phyloP scores from a whole-genome alignment of 768 basidiomycete genomes.

The Neoboletus brunneissimus region DNA sequence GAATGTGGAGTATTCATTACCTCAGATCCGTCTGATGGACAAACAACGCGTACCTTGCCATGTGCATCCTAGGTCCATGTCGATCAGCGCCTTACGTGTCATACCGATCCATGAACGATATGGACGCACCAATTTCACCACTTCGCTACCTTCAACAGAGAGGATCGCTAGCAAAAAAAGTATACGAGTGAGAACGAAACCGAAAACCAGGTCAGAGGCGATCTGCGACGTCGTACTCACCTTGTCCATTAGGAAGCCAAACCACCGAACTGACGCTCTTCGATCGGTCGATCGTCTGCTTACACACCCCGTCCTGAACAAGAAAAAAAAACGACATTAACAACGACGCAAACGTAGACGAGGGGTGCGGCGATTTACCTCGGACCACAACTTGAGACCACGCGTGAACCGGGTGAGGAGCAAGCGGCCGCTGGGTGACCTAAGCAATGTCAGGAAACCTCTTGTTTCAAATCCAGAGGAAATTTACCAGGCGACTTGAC shows the following conservation, averaged over 20 bases:
- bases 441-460: slow-evolving; percentile 7
- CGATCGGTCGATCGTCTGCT: slow-evolving; percentile 46
- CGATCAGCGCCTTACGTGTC: background rate
- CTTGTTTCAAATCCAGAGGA: background rate
- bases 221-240: slow-evolving; percentile 22
- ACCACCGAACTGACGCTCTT: slow-evolving; percentile 44
- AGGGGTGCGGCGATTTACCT: slow-evolving; percentile 26
- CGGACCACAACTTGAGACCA: slow-evolving; percentile 51
- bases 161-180: slow-evolving; percentile 38
- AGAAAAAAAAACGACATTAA: background rate
- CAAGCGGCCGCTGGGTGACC: slow-evolving; percentile 46
- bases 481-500: slow-evolving; percentile 50
- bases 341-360: background rate
- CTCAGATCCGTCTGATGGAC: background rate
- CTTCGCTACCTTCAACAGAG: slow-evolving; percentile 47
- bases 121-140: slow-evolving; percentile 41
- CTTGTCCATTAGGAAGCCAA: slow-evolving; percentile 49
- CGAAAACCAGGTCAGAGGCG: background rate
- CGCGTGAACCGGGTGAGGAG: slow-evolving; percentile 48
- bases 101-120: background rate
- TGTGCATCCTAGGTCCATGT: slow-evolving; percentile 35
- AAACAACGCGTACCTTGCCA: slow-evolving; percentile 33
- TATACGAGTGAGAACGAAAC: background rate
- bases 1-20: background rate
- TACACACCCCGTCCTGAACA: slow-evolving; percentile 47